Conservation (phyloP, 257 asterid genomes). For the Solanum corneliomulleri region DNA sequence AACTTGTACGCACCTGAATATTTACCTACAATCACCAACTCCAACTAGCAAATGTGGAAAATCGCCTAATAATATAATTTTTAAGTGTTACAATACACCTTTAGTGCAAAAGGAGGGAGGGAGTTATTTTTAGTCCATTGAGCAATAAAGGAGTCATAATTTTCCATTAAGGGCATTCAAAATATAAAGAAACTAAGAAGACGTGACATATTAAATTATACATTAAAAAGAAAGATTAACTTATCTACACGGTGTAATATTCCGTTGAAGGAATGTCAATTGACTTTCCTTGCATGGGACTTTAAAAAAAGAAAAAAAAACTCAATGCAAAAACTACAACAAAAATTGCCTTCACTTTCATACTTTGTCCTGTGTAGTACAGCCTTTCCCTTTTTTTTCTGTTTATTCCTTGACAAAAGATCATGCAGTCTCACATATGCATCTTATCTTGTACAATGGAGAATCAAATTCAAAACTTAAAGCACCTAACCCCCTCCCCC, state of each 20-base stretch:
- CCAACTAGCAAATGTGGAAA: neutral
- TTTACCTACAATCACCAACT: neutral
- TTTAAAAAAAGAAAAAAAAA: neutral
- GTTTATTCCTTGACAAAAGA: neutral
- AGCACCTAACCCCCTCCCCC: neutral
- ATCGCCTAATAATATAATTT: neutral
- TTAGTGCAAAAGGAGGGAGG: neutral
- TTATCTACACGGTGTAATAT: neutral
- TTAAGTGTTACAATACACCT: neutral
- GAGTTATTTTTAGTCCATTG: neutral
- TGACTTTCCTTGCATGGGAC: neutral
- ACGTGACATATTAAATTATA: neutral
- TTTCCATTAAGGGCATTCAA: neutral
- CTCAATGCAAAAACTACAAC: neutral
- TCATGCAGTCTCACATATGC: neutral
- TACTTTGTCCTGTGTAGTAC: neutral
- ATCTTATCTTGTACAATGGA: neutral
- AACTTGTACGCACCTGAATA: rapidly evolving
- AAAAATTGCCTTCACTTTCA: neutral
- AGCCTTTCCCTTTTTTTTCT: neutral
- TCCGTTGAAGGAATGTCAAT: neutral
- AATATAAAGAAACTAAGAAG: neutral
- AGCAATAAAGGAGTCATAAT: neutral
- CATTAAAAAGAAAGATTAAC: neutral
- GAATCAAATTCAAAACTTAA: neutral